Percentiles rank a stretch among this genome's conserved stretches.
phyloP scores from a whole-genome alignment of 1,284 basidiomycete species.

The Mycena citricolor region DNA sequence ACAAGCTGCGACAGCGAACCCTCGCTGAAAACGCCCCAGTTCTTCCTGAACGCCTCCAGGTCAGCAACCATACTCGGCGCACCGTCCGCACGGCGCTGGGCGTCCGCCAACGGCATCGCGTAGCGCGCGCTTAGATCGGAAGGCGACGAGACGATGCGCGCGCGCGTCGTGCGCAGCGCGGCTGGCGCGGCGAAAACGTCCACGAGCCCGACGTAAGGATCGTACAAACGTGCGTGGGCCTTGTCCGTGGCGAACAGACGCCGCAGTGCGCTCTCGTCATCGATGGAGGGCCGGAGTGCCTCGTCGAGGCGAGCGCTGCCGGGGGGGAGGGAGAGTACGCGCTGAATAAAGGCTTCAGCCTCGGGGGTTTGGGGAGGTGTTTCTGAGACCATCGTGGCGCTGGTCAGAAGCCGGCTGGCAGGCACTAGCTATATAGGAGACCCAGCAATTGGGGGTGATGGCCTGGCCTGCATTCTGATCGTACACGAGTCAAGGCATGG shows the following conservation, averaged over 20 bases:
- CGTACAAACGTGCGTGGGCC: slow-evolving; percentile 39
- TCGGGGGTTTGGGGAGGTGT: slow-evolving; percentile 40
- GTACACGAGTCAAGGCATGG: too few relatives aligned
- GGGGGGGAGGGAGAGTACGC: slow-evolving; percentile 38
- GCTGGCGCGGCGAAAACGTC: slow-evolving; percentile 51
- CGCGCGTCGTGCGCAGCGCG: slow-evolving; percentile 45
- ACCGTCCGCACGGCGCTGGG: slow-evolving; percentile 41
- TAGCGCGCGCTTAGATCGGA: slow-evolving; percentile 41
- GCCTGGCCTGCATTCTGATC: too few relatives aligned
- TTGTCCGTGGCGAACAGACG: slow-evolving; percentile 55
- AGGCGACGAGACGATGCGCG: slow-evolving; percentile 41
- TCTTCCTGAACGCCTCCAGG: slow-evolving; percentile 57
- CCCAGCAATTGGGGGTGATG: too few relatives aligned
- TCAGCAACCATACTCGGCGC: slow-evolving; percentile 44
- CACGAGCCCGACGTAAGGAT: slow-evolving; percentile 55
- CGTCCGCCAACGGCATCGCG: slow-evolving; percentile 44
- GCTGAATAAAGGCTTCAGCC: slow-evolving; percentile 42
- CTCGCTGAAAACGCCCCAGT: slow-evolving; percentile 59
- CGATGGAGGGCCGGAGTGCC: slow-evolving; percentile 49
- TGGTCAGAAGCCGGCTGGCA: too few relatives aligned
- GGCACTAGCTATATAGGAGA: too few relatives aligned
- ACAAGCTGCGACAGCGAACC: slow-evolving; percentile 53
- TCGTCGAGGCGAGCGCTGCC: slow-evolving; percentile 42
- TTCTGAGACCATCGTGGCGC: slow-evolving; percentile 19
- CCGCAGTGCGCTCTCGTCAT: slow-evolving; percentile 53